Evolutionary conservation across 2,329 filamentous ascomycete genomes (phyloP).

Genomic region (Ascochyta rabiei): DNA sequence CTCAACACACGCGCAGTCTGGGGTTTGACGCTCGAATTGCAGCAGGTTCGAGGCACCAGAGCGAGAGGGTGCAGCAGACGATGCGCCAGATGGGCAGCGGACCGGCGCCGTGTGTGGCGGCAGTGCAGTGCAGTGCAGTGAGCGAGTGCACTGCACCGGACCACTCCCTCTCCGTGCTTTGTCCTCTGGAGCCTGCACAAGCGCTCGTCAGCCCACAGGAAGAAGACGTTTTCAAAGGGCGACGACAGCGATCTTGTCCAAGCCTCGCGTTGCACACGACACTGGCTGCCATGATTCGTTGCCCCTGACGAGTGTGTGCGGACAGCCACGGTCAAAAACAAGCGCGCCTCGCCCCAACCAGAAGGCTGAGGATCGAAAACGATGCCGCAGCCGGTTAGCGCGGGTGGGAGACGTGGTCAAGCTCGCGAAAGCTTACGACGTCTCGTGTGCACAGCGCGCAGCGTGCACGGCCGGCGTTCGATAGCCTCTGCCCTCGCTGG

Average conservation of each 20-base stretch:
- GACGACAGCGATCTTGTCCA: constrained; percentile 21
- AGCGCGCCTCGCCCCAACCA: constrained; percentile 37
- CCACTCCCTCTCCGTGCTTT: constrained; percentile 18
- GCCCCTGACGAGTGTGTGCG: constrained; percentile 12
- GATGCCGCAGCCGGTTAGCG: constrained; percentile 28
- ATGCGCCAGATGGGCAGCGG: constrained; percentile 13
- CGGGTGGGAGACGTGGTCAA: constrained; percentile 17
- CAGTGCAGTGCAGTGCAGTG: too few relatives aligned
- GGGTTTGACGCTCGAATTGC: constrained; percentile 38
- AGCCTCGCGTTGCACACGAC: constrained; percentile 25
- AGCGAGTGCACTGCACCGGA: constrained; percentile 5
- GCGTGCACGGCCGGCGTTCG: constrained; percentile 44
- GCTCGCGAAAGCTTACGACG: constrained; percentile 41
- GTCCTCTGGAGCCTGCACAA: constrained; percentile 15
- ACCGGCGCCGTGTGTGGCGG: constrained; percentile 24
- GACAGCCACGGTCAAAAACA: constrained; percentile 25
- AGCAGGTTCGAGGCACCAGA: constrained; percentile 36
- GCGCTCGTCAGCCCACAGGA: constrained; percentile 30
- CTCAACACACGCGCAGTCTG: constrained; percentile 25
- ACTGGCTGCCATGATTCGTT: constrained; percentile 18
- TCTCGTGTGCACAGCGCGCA: constrained; percentile 28
- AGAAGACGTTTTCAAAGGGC: constrained; percentile 27
- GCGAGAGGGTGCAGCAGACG: constrained; percentile 17
- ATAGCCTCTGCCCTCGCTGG: constrained; percentile 42
- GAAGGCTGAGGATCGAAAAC: constrained; percentile 30